Percentiles rank a stretch among this genome's conserved stretches.
Evolutionary conservation across 2,329 filamentous ascomycete species (phyloP).

Genomic region (Colletotrichum truncatum): DNA sequence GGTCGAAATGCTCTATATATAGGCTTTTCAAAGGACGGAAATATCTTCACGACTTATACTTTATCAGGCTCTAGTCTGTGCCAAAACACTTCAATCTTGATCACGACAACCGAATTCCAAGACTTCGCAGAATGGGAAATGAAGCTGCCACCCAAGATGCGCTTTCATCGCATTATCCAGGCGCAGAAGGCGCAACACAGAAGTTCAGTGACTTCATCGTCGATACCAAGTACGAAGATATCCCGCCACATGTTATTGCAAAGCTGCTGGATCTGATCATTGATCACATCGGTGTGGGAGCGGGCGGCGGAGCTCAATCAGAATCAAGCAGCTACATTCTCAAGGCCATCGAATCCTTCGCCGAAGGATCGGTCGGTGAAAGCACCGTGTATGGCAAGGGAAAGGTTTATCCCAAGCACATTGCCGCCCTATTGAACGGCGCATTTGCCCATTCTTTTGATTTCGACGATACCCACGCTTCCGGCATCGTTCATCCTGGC

Average conservation of each 20-base stretch:
- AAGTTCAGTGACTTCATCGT: slow-evolving; percentile 2
- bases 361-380: slow-evolving; percentile 31
- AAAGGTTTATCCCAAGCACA: slow-evolving; percentile 43
- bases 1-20: background rate
- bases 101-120: too few relatives aligned
- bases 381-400: slow-evolving; percentile 46
- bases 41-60: too few relatives aligned
- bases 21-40: too few relatives aligned
- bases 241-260: background rate
- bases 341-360: slow-evolving; percentile 44
- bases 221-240: background rate
- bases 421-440: slow-evolving; percentile 51
- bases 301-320: slow-evolving; percentile 33
- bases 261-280: slow-evolving; percentile 37
- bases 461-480: slow-evolving; percentile 54
- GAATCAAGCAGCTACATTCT: slow-evolving; percentile 38
- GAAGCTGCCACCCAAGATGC: background rate
- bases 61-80: background rate
- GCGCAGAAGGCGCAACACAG: background rate
- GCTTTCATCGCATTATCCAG: background rate
- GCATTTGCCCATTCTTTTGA: slow-evolving; percentile 52
- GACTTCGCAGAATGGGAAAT: too few relatives aligned
- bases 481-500: slow-evolving; percentile 50
- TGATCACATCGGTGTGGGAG: slow-evolving; percentile 36
- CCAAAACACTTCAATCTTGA: too few relatives aligned